Evolutionary conservation across 1,284 basidiomycete genomes (phyloP).

Genomic region (Ceratorhiza oryzae-sativae): DNA sequence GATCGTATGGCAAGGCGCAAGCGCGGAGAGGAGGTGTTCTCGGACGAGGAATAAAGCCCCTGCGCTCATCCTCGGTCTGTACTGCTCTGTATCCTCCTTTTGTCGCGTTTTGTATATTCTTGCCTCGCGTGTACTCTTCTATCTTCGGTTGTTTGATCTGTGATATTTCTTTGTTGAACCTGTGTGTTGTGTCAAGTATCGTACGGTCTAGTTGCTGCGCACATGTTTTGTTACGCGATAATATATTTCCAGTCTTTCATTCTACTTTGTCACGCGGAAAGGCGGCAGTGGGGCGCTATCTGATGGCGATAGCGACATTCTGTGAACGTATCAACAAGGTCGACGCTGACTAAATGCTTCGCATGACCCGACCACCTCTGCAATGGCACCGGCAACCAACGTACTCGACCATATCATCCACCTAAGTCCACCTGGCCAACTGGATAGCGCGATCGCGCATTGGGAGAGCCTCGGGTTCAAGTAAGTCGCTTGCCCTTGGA

Average conservation of each 20-base stretch:
- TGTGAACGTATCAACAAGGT: no score
- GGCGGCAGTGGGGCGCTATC: neutral
- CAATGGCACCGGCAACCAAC: constrained; percentile 51
- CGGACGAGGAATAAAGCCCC: constrained; percentile 62
- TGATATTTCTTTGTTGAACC: constrained; percentile 19
- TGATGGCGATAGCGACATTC: no score
- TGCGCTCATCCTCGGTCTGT: neutral
- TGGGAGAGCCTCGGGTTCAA: constrained; percentile 69
- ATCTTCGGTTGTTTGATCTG: constrained; percentile 36
- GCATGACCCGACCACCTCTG: neutral
- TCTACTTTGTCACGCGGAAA: neutral
- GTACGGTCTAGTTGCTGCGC: constrained; percentile 45
- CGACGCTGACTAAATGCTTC: neutral
- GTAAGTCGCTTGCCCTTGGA: constrained; percentile 52
- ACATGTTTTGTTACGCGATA: constrained; percentile 7
- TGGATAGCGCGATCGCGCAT: constrained; percentile 58
- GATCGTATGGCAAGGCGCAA: constrained; percentile 91
- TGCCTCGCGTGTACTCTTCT: constrained; percentile 39
- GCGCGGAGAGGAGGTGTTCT: constrained; percentile 76
- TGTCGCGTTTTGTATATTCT: constrained; percentile 21
- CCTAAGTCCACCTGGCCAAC: constrained; percentile 64
- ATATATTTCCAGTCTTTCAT: constrained; percentile 11
- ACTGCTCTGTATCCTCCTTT: neutral
- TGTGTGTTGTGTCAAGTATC: constrained; percentile 41
- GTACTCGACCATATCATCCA: constrained; percentile 72